A percentile compares a stretch with the other conserved stretches of the same genome.
phyloP scores from a whole-genome alignment of 2,329 filamentous ascomycete genomes.

The Pezizomycotina sp. region DNA sequence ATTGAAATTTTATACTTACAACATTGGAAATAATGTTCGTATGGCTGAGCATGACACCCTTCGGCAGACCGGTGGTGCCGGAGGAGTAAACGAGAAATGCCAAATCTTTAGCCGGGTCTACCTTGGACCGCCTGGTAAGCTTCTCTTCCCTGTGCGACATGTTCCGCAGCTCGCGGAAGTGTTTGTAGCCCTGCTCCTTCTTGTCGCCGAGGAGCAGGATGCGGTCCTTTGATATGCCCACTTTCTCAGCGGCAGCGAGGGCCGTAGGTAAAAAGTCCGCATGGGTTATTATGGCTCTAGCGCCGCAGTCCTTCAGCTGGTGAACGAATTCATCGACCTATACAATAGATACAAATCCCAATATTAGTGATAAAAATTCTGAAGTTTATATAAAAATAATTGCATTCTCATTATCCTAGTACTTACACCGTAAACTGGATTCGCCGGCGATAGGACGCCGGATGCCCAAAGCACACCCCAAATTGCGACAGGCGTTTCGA shows the following conservation, averaged over 20 bases:
- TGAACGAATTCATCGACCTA: conserved; percentile 67
- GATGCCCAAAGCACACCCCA: conserved; percentile 74
- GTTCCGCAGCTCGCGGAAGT: conserved; percentile 55
- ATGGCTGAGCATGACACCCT: conserved; percentile 79
- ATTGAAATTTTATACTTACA: conserved; percentile 29
- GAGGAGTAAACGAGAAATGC: conserved; percentile 78
- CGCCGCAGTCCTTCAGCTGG: conserved; percentile 63
- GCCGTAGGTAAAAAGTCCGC: conserved; percentile 47
- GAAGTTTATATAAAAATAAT: too few species aligned
- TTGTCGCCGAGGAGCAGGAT: conserved; percentile 62
- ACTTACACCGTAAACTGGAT: conserved; percentile 62
- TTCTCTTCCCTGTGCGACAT: conserved; percentile 40
- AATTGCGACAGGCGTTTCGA: conserved; percentile 62
- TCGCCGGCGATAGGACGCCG: conserved; percentile 66
- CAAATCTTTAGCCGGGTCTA: conserved; percentile 54
- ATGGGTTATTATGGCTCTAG: conserved; percentile 62
- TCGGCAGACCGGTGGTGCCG: conserved; percentile 79
- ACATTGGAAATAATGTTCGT: conserved; percentile 63
- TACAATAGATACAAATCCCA: too few species aligned
- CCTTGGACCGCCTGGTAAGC: conserved; percentile 40
- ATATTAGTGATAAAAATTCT: too few species aligned
- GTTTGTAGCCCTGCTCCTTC: conserved; percentile 29
- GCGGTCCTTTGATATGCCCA: conserved; percentile 51
- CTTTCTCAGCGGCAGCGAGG: conserved; percentile 48
- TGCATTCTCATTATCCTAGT: too few species aligned